Percentiles rank a stretch among this genome's conserved stretches.
These are phyloP conservation scores for Exophiala mesophila DNA, from an alignment of 2,329 filamentous ascomycete genomes.

Conservation along the genomic window DNA sequence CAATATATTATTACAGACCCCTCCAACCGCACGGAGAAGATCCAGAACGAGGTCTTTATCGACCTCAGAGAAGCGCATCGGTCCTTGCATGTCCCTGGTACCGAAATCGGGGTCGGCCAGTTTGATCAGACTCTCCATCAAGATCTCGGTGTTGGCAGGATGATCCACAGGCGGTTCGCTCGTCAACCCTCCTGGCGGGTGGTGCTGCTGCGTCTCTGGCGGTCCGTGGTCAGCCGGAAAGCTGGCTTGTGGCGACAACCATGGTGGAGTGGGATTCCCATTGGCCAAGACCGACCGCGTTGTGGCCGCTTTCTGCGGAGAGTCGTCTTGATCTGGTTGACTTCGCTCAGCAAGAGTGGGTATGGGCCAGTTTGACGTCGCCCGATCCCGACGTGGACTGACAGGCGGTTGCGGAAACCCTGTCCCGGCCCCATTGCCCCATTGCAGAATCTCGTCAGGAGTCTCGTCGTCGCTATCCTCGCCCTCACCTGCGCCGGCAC, in stretches of 20 bases:
- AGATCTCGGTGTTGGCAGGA: slow-evolving; percentile 25
- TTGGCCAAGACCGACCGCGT: slow-evolving; percentile 16
- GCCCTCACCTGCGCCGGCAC: slow-evolving; percentile 30
- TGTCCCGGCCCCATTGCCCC: slow-evolving; percentile 16
- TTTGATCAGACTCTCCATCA: slow-evolving; percentile 27
- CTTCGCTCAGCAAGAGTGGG: slow-evolving; percentile 8
- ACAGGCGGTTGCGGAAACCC: slow-evolving; percentile 13
- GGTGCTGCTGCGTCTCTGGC: background rate
- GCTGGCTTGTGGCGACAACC: slow-evolving; percentile 11
- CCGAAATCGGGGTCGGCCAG: slow-evolving; percentile 26
- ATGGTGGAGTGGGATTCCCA: slow-evolving; percentile 20
- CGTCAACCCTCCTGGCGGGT: too few species aligned
- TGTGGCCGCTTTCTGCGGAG: slow-evolving; percentile 10
- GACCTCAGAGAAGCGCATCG: slow-evolving; percentile 36
- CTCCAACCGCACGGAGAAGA: slow-evolving; percentile 47
- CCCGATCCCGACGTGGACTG: slow-evolving; percentile 10
- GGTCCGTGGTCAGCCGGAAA: slow-evolving; percentile 6
- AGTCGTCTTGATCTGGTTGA: slow-evolving; percentile 8
- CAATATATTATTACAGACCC: slow-evolving; percentile 50
- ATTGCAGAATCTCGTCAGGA: slow-evolving; percentile 25
- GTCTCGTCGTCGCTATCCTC: slow-evolving; percentile 39
- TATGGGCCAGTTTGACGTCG: slow-evolving; percentile 11
- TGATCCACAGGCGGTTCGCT: slow-evolving; percentile 11
- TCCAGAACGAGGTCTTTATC: slow-evolving; percentile 55
- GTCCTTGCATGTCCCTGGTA: slow-evolving; percentile 16